A percentile compares a stretch with the other conserved stretches of the same genome.
Conservation (phyloP, 176 grass and related monocot genomes). For the Sorghum bicolor region DNA sequence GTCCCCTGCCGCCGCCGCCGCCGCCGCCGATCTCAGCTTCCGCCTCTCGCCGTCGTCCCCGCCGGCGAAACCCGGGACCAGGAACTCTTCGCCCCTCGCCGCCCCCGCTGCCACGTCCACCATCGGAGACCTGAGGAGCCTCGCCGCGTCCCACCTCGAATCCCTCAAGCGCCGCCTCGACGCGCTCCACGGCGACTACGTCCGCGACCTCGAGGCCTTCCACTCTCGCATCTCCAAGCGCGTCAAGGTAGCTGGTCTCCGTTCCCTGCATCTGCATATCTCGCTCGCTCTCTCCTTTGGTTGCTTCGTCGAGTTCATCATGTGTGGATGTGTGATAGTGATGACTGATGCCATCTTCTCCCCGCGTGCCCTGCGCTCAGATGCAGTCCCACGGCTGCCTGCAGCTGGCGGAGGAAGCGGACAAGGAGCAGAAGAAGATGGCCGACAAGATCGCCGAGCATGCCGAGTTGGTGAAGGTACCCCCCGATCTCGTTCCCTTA, state of each 20-base stretch:
- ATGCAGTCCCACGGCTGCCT: constrained; percentile 59
- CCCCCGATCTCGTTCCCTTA: not conserved
- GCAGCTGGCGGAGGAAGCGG: constrained; percentile 41
- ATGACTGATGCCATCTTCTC: not conserved
- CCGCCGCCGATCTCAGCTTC: constrained; percentile 32
- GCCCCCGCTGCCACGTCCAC: not conserved
- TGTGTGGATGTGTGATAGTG: not conserved
- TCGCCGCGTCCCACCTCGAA: constrained; percentile 41
- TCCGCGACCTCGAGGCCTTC: constrained; percentile 39
- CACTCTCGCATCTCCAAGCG: constrained; percentile 59
- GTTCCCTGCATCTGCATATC: not conserved
- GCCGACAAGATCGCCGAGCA: constrained; percentile 36
- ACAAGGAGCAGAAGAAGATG: constrained; percentile 51
- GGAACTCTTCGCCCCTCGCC: not conserved
- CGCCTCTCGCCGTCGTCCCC: not conserved
- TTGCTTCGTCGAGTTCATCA: not conserved
- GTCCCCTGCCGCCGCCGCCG: not conserved
- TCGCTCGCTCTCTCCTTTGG: not conserved
- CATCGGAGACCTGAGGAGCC: constrained; percentile 42
- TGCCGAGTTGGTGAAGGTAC: constrained; percentile 48
- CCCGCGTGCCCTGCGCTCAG: not conserved
- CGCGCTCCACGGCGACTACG: constrained; percentile 36
- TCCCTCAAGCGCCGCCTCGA: constrained; percentile 54
- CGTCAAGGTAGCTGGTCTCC: constrained; percentile 40
- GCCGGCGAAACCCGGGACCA: constrained; percentile 15